phyloP scores from a whole-genome alignment of 208 protist genomes.

The Herpetomonas muscarum region DNA sequence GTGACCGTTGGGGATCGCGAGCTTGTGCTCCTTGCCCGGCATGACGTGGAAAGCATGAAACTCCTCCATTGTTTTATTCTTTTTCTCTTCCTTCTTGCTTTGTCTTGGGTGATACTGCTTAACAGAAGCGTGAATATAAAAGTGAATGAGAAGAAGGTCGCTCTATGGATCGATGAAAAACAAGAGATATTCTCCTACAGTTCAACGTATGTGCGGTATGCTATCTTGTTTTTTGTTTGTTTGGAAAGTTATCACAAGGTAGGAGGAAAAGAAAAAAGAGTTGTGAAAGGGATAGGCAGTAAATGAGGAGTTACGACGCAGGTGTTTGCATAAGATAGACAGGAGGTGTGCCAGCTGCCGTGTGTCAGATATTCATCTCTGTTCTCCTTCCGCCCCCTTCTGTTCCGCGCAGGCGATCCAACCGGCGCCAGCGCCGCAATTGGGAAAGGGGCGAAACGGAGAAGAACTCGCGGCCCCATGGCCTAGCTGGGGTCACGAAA shows the following conservation, averaged over 20 bases:
- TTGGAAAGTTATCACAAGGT: slow-evolving; percentile 1
- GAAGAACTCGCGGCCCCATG: no score
- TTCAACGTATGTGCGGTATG: no score
- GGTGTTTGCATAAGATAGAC: no score
- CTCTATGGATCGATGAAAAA: not conserved
- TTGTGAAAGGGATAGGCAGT: not conserved
- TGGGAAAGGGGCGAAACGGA: no score
- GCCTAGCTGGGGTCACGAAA: no score
- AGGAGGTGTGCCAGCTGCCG: no score
- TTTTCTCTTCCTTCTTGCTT: not conserved
- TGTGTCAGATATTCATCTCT: no score
- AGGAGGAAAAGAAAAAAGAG: not conserved
- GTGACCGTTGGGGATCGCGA: slow-evolving; percentile 38
- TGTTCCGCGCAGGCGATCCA: no score
- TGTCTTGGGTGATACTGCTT: not conserved
- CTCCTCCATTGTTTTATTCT: slow-evolving; percentile 47
- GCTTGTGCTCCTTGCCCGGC: slow-evolving; percentile 60
- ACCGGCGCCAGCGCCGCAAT: no score
- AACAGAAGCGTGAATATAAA: slow-evolving; percentile 6
- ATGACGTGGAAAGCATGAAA: slow-evolving; percentile 79
- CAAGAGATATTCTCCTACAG: slow-evolving; percentile 2
- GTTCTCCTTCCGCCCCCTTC: no score
- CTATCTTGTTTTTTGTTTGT: slow-evolving; percentile 4
- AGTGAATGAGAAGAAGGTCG: slow-evolving; percentile 1
- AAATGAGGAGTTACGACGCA: not conserved